phyloP scores from a whole-genome alignment of 2,329 filamentous ascomycete species.

The Blastomyces gilchristii region DNA sequence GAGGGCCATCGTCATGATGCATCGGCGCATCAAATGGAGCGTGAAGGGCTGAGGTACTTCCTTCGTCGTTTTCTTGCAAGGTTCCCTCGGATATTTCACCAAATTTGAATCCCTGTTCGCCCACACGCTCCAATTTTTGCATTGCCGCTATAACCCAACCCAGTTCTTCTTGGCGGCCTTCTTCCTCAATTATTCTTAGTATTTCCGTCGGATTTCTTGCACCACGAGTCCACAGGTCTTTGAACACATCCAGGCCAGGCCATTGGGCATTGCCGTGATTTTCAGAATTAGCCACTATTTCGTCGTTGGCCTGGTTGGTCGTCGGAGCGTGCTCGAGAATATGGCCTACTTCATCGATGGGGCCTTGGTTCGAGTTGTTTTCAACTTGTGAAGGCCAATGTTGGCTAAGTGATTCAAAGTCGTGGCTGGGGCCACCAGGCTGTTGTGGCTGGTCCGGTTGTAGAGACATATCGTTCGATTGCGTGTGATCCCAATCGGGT shows the following conservation, averaged over 20 bases:
- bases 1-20: neutral
- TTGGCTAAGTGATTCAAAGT: neutral
- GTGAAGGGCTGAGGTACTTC: neutral
- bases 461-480: neutral
- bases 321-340: neutral
- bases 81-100: neutral
- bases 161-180: constrained; percentile 50
- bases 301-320: neutral
- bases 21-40: neutral
- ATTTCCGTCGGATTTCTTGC: constrained; percentile 51
- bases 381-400: neutral
- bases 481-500: neutral
- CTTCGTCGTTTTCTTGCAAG: neutral
- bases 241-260: constrained; percentile 36
- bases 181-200: constrained; percentile 50
- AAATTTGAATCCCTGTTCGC: neutral
- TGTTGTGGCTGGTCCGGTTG: neutral
- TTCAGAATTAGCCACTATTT: neutral
- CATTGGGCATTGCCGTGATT: neutral
- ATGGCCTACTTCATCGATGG: neutral
- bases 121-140: constrained; percentile 21
- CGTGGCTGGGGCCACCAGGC: neutral
- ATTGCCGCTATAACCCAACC: constrained; percentile 51
- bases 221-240: constrained; percentile 49
- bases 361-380: neutral